phyloP scores from a whole-genome alignment of 176 grass and related monocot genomes.

The Avena sativa region DNA sequence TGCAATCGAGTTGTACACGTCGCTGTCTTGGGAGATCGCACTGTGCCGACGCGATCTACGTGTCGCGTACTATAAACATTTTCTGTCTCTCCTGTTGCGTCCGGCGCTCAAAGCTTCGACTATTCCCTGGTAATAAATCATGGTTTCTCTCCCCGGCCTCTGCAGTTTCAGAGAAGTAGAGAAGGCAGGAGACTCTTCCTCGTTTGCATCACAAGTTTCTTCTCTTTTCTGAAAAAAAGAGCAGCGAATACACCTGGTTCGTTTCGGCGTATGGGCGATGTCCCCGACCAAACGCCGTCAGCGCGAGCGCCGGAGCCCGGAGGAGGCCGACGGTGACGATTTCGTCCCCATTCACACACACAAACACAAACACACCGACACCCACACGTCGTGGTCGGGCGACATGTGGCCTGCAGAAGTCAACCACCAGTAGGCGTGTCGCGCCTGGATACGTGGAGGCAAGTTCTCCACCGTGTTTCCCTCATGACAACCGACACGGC shows the following conservation, averaged over 20 bases:
- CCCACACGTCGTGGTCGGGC: background rate
- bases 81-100: background rate
- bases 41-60: background rate
- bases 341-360: background rate
- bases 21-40: background rate
- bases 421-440: background rate
- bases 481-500: background rate
- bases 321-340: background rate
- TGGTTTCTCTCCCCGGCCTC: too few relatives aligned
- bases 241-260: background rate
- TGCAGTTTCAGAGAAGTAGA: too few relatives aligned
- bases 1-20: background rate
- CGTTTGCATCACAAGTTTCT: too few relatives aligned
- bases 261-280: background rate
- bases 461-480: background rate
- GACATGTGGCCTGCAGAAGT: background rate
- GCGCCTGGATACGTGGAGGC: background rate
- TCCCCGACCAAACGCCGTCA: constrained; percentile 19
- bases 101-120: too few relatives aligned
- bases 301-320: background rate
- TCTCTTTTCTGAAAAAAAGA: too few relatives aligned
- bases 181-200: too few relatives aligned
- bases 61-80: background rate
- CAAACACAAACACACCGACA: too few relatives aligned
- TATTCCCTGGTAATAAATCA: too few relatives aligned